Base-by-base conservation (phyloP, 108 stramenopile genomes). In the Skeletonema menzelii region DNA sequence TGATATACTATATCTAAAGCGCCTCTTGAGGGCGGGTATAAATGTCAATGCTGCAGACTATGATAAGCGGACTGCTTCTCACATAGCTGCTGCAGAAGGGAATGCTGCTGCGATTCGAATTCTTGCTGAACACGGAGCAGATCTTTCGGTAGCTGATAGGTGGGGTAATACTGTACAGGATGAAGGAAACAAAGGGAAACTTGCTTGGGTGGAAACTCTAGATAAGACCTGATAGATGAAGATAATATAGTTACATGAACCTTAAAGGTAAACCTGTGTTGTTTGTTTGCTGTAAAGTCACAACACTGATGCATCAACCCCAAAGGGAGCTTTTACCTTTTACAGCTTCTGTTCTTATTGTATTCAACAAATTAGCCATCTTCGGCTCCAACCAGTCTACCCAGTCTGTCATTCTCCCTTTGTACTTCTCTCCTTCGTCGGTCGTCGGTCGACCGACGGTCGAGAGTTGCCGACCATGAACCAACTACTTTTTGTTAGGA, bases 1-100 rank as follows among this genome's bases (percentile, higher is more conserved):
- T 12, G 76, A 86, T 42, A 68, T 82, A 55, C 38, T 82, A 15
- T 62, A 60, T 13, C 62, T 86, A 4, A 68, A 71, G 46, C 75
- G 80, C 27, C 58, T 86, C 19, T 53, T 86, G 42, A 82, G 65
- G 42, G 85, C 85, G 15, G 78, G 78, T 24, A 78, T 86, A n/a
- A 42, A 84, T 32, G 69, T 86, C 19, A 82, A 86, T 66, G 83
- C 85, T 24, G 71, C 82, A 17, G 85, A 86, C 42, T 86, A 86
- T 72, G 85, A 86, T 49, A 84, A 78, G 57, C 58, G 85, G 11
- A 79, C 85, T 31, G 85, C 85, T 11, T 34, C 67, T 0, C 85
- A 86, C 61, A 86, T 86, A 56, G 85, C 85, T 44, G 79, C 82
- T 4, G 82, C 85, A 5, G 85, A 86, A 58, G 85, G 85, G 1